These are phyloP conservation scores for Deinandra increscens DNA, from an alignment of 129 eudicot species.

Conservation along the genomic window DNA sequence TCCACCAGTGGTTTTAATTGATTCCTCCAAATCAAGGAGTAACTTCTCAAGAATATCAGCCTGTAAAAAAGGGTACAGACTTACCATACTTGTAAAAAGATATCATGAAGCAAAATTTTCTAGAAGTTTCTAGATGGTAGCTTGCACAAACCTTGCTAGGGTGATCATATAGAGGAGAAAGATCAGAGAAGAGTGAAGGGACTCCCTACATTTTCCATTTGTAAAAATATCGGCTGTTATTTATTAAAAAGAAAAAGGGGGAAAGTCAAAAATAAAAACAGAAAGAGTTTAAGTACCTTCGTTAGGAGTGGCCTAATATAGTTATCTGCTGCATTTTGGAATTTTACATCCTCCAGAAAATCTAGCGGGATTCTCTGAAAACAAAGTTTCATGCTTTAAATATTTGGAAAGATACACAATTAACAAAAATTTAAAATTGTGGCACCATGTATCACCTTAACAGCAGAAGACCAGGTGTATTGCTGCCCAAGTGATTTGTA, in stretches of 20 bases:
- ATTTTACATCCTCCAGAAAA: slow-evolving; percentile 70
- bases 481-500: slow-evolving; percentile 80
- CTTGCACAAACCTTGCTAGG: slow-evolving; percentile 76
- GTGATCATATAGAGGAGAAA: slow-evolving; percentile 86
- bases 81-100: slow-evolving; percentile 7
- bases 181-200: slow-evolving; percentile 91
- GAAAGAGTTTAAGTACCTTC: slow-evolving; percentile 49
- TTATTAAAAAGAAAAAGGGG: neutral
- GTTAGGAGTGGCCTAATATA: slow-evolving; percentile 77
- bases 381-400: slow-evolving; percentile 17
- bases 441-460: slow-evolving; percentile 52
- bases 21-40: slow-evolving; percentile 62
- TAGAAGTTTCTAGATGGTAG: neutral
- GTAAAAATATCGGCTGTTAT: slow-evolving; percentile 14
- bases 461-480: slow-evolving; percentile 90
- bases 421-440: neutral
- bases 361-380: slow-evolving; percentile 88
- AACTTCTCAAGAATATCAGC: slow-evolving; percentile 66
- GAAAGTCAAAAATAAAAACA: neutral
- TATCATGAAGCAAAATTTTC: neutral
- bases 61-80: slow-evolving; percentile 35
- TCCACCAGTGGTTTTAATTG: slow-evolving; percentile 65
- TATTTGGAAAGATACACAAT: neutral
- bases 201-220: slow-evolving; percentile 60
- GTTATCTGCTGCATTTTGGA: slow-evolving; percentile 65